Conservation (phyloP, 2,329 filamentous ascomycete species). For the Fusarium pseudograminearum region DNA sequence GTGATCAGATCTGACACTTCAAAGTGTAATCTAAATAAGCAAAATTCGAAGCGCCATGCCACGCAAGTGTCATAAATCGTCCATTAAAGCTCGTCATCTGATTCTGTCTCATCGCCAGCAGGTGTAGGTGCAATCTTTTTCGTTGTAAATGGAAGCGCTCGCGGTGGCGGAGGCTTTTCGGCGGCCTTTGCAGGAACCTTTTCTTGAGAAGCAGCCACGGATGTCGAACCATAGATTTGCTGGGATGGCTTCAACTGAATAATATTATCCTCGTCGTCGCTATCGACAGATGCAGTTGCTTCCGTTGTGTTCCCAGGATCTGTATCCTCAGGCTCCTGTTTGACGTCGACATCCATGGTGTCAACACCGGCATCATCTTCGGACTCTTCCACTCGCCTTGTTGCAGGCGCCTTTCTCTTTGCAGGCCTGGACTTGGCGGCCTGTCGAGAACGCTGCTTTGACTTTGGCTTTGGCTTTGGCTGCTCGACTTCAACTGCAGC, state of each 20-base stretch:
- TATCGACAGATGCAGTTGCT: conserved; percentile 56
- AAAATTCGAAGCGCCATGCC: neutral
- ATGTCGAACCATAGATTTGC: conserved; percentile 3
- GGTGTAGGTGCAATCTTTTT: conserved; percentile 50
- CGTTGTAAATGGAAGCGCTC: conserved; percentile 60
- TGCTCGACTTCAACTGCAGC: conserved; percentile 18
- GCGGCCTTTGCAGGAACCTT: conserved; percentile 32
- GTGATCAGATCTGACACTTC: neutral
- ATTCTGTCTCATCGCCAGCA: conserved; percentile 63
- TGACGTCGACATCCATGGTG: conserved; percentile 63
- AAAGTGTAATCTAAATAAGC: conserved; percentile 5
- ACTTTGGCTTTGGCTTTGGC: conserved; percentile 29
- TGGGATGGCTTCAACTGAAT: conserved; percentile 12
- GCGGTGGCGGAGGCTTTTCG: conserved; percentile 53
- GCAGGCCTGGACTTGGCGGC: conserved; percentile 55
- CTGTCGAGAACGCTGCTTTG: conserved; percentile 47
- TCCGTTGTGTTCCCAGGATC: conserved; percentile 58
- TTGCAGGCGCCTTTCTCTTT: conserved; percentile 64
- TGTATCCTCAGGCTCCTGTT: conserved; percentile 54
- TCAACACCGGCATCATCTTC: conserved; percentile 59
- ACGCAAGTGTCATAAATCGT: conserved; percentile 14
- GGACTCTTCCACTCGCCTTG: conserved; percentile 55
- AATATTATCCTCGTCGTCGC: conserved; percentile 59
- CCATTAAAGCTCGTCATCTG: conserved; percentile 66
- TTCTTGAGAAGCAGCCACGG: conserved; percentile 6